These are phyloP conservation scores for Phyllosticta capitalensis DNA, from an alignment of 2,329 filamentous ascomycete genomes.

Conservation along the genomic window DNA sequence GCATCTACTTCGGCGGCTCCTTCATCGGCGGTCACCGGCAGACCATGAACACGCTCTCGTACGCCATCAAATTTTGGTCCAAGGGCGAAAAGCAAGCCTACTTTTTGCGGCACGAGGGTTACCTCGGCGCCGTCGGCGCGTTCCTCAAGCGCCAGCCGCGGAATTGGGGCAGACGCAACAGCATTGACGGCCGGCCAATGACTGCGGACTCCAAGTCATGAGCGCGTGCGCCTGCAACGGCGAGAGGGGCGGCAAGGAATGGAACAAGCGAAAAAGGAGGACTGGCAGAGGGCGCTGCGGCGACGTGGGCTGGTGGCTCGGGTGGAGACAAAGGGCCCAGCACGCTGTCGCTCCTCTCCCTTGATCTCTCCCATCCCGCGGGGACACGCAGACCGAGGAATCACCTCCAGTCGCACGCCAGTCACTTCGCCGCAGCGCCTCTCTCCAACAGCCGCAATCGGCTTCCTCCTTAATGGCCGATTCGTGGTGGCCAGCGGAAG, in stretches of 20 bases:
- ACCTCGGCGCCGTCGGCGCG: conserved; percentile 85
- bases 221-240: not conserved
- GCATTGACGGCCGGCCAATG: conserved; percentile 45
- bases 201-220: not conserved
- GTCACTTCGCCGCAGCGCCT: no score
- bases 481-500: no score
- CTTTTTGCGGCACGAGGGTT: conserved; percentile 91
- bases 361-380: no score
- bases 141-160: conserved; percentile 84
- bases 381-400: no score
- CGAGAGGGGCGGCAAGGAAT: not conserved
- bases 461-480: no score
- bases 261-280: not conserved
- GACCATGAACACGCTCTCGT: conserved; percentile 95
- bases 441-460: no score
- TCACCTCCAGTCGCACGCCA: no score
- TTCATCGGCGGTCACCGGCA: conserved; percentile 95
- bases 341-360: no score
- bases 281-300: not conserved
- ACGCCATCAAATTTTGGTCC: conserved; percentile 96
- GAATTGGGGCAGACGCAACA: conserved; percentile 82
- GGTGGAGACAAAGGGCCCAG: no score
- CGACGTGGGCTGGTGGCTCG: not conserved
- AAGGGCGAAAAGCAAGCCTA: conserved; percentile 91
- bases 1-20: conserved; percentile 95